These are phyloP conservation scores for Agrocybe chaxingu DNA, from an alignment of 768 basidiomycete genomes.

Conservation along the genomic window DNA sequence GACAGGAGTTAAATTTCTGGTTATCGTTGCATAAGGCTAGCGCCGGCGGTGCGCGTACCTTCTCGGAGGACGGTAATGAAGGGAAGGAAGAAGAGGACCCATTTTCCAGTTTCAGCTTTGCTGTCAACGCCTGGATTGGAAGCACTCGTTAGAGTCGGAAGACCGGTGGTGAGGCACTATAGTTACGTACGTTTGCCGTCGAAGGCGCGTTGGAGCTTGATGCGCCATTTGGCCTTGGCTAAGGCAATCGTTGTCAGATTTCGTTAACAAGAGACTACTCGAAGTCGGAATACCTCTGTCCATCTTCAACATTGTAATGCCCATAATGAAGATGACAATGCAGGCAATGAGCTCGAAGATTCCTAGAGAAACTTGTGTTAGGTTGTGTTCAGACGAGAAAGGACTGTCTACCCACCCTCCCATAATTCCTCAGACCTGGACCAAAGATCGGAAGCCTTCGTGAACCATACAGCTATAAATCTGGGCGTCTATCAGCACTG, in stretches of 20 bases:
- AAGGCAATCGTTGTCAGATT: background rate
- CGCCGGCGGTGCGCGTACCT: conserved; percentile 36
- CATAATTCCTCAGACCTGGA: conserved; percentile 80
- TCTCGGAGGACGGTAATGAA: conserved; percentile 92
- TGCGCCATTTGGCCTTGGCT: conserved; percentile 92
- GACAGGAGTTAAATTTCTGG: background rate
- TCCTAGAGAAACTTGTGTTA: conserved; percentile 32
- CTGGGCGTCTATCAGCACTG: conserved; percentile 14
- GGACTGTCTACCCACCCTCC: conserved; percentile 66
- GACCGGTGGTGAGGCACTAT: background rate
- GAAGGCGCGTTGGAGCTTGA: conserved; percentile 84
- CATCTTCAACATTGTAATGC: conserved; percentile 91
- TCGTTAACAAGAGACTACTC: background rate
- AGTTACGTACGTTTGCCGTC: conserved; percentile 43
- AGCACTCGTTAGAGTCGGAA: background rate
- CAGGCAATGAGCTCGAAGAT: conserved; percentile 69
- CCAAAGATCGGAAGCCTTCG: conserved; percentile 84
- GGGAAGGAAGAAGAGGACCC: conserved; percentile 87
- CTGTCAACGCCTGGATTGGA: conserved; percentile 39
- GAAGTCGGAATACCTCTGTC: conserved; percentile 52
- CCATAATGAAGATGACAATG: conserved; percentile 91
- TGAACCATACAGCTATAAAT: conserved; percentile 96
- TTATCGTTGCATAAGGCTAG: too few species aligned
- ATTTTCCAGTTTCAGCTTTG: conserved; percentile 60
- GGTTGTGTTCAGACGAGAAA: background rate